phyloP scores from a whole-genome alignment of 2,329 filamentous ascomycete species.

The Cytospora mali region DNA sequence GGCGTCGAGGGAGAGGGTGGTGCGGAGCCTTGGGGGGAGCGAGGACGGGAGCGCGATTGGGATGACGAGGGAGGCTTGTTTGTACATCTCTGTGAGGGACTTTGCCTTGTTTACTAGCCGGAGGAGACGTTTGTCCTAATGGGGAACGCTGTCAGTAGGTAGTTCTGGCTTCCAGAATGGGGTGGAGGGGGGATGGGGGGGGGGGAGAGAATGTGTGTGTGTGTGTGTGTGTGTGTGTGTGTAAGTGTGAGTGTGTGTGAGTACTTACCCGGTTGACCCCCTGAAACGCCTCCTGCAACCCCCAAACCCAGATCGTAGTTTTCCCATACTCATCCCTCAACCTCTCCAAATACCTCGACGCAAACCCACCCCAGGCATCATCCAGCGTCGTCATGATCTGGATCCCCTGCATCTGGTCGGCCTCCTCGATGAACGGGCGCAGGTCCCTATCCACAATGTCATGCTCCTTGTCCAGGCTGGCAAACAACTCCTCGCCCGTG shows the following conservation, averaged over 20 bases:
- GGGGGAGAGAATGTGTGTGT: neutral
- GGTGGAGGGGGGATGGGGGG: neutral
- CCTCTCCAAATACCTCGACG: conserved; percentile 71
- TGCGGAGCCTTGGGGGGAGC: conserved; percentile 46
- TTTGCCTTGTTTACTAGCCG: conserved; percentile 74
- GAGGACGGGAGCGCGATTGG: conserved; percentile 67
- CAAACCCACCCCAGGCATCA: conserved; percentile 82
- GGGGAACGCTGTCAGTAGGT: neutral
- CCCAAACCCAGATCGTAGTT: conserved; percentile 84
- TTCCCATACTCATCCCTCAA: conserved; percentile 92
- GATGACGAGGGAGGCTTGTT: conserved; percentile 75
- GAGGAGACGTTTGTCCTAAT: conserved; percentile 62
- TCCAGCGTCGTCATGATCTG: conserved; percentile 74
- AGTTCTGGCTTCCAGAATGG: neutral
- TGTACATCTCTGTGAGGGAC: conserved; percentile 68
- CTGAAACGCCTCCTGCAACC: conserved; percentile 64
- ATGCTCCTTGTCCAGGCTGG: conserved; percentile 72
- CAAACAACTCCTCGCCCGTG: conserved; percentile 75
- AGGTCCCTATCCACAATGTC: conserved; percentile 91
- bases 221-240: no score
- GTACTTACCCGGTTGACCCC: conserved; percentile 54
- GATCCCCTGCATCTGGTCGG: conserved; percentile 86
- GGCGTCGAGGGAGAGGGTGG: conserved; percentile 61
- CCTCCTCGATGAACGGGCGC: conserved; percentile 86
- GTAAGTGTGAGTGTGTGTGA: no score